A percentile compares a stretch with the other conserved stretches of the same genome.
Evolutionary conservation across 148 eudicot species (phyloP).

Genomic region (Chenopodium formosanum): DNA sequence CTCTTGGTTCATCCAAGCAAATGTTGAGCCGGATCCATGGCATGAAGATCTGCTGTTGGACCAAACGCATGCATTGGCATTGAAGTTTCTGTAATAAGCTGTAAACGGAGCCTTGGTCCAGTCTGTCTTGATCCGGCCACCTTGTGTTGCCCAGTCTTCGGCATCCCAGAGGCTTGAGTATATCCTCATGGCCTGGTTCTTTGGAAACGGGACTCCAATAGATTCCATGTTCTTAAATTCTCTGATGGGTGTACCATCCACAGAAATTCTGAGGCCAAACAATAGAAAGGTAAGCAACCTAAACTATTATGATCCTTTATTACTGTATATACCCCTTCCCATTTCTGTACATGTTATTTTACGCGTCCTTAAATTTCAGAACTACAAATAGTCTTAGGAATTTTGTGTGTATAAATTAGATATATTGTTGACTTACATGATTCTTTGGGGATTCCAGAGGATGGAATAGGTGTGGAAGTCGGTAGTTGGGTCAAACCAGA

Average conservation of each 20-base stretch:
- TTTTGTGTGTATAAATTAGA: neutral
- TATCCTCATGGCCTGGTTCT: slow-evolving; percentile 34
- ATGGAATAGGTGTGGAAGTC: slow-evolving; percentile 35
- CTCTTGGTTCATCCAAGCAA: slow-evolving; percentile 35
- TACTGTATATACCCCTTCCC: neutral
- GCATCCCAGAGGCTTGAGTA: slow-evolving; percentile 38
- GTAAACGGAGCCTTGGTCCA: slow-evolving; percentile 36
- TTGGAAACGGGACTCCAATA: slow-evolving; percentile 32
- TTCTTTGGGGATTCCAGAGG: slow-evolving; percentile 33
- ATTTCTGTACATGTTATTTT: neutral
- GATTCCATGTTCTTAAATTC: slow-evolving; percentile 34
- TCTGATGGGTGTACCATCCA: slow-evolving; percentile 35
- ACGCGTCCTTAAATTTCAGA: neutral
- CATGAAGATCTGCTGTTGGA: slow-evolving; percentile 27
- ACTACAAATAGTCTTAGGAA: neutral
- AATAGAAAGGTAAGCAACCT: neutral
- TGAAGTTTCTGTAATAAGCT: slow-evolving; percentile 32
- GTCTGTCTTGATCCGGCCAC: slow-evolving; percentile 34
- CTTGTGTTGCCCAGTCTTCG: slow-evolving; percentile 38
- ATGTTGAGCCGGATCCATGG: slow-evolving; percentile 1
- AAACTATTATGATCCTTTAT: neutral
- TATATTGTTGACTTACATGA: slow-evolving; percentile 21
- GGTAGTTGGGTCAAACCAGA: slow-evolving; percentile 32
- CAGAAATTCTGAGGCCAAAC: slow-evolving; percentile 26
- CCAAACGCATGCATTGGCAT: slow-evolving; percentile 29